Base-by-base conservation (phyloP, 495 filamentous ascomycete genomes). In the Amphirosellinia nigrospora region DNA sequence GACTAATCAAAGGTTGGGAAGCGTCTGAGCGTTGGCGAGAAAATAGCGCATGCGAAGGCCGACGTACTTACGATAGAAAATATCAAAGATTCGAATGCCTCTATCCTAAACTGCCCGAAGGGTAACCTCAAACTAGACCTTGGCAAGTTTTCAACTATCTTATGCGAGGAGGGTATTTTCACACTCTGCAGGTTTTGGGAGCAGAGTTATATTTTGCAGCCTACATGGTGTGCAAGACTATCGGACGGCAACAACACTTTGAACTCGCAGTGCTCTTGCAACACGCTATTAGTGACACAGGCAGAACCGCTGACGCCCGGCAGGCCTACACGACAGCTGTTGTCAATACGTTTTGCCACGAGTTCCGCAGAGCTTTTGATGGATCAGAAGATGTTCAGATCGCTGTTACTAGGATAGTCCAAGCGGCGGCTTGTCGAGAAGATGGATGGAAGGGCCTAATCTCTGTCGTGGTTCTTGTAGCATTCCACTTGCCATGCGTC, bases 281-380 rank as follows among this genome's bases (percentile, higher is more conserved):
- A 39, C 32, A 60, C 19, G 26, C 34, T 11, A 39, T 60, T 8
- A 2, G 6, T 21, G 34, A 60, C 30, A 39, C 56, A 6, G 34
- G 34, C 15, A 60, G 56, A 60, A 34, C 56, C 16, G 56, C 56
- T n/a, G 56, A 60, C 21, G 56, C 56, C 16, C 11, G 38, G n/a
- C 56, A 60, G 34, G 56, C 56, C 6, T 60, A 39, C 3, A 60
- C 56, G 10, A 60, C 56, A 23, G 15, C 16, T n/a, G 10, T 60
- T 19, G 34, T 19, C 9, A 60, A 60, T 39, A 21, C 56, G 1
- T 32, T 60, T 23, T 60, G 21, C 34, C 34, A 60, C 19, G 56
- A 60, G 16, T 38, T 60, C 15, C 32, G 4, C 34, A 38, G 15
- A 21, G 8, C 6, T 8, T 60, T 60, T 10, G 4, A 36, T n/a